Evolutionary conservation across 768 basidiomycete species (phyloP), one percentile per base, ranked within the genome.

Genomic region (Pisolithus marmoratus): DNA sequence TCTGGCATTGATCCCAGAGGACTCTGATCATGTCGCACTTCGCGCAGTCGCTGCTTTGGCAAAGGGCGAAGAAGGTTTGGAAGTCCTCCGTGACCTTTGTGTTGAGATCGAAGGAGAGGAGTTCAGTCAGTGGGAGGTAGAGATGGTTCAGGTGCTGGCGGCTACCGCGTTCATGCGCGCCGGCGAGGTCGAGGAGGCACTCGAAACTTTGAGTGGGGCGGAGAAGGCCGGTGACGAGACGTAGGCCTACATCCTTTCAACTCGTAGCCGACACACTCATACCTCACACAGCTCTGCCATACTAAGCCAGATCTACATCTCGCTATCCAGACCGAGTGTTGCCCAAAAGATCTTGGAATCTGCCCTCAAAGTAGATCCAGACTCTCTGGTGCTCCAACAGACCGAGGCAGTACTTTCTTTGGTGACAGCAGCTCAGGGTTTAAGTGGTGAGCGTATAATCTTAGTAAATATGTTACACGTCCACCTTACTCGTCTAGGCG

Each of bases 101-200:
- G 81, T 95, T 8, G 94, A 97, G 67, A 82, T 87, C 38, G 93
- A 95, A 60, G 81, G 84, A 5, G 87, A 89, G 60, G 77, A 85
- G 46, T 77, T 77, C 1, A 77, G 71, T n/a, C 79, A 83, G 20
- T 76, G 73, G 52, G 90, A 90, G 57, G 90, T 83, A 63, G 80
- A 82, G 19, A 65, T 83, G 41, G 90, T 94, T 6, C 76, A 83
- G 49, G 88, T 90, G 26, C 70, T 91, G 19, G 90, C 90, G 27
- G 92, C 85, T n/a, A 91, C 86, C 12, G 90, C 91, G 1, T 95
- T 95, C 66, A 79, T 84, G 15, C 73, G 81, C 31, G 89, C 89
- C 15, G 87, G 85, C 2, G 94, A 96, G 70, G 70, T 88, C 11
- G 94, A 96, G 68, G 94, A 97, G 70, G 94, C 93, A 2, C 72